Evolutionary conservation across 441 rosid genomes (phyloP).

Genomic region (Manihot esculenta): DNA sequence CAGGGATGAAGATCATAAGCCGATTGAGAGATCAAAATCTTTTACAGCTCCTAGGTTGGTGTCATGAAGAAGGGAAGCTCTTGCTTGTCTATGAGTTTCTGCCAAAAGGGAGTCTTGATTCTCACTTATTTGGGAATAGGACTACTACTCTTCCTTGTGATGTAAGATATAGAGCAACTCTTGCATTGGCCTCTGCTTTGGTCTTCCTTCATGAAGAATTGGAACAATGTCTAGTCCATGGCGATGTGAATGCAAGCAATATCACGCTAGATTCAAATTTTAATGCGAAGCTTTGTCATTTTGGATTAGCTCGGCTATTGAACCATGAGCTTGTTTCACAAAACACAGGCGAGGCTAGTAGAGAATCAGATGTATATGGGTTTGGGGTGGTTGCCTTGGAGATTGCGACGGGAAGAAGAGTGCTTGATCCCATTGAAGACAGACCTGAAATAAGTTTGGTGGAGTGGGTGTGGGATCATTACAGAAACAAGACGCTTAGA

Average conservation of each 20-base stretch:
- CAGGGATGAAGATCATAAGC: background rate
- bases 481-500: slow-evolving; percentile 26
- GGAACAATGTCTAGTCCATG: background rate
- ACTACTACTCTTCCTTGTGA: background rate
- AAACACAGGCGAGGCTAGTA: too few species aligned
- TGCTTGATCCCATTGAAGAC: slow-evolving; percentile 17
- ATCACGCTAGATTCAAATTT: slow-evolving; percentile 37
- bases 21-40: background rate
- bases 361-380: background rate
- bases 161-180: background rate
- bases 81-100: background rate
- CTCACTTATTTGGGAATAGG: background rate
- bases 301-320: background rate
- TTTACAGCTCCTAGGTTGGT: background rate
- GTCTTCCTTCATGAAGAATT: slow-evolving; percentile 3
- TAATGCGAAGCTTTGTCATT: background rate
- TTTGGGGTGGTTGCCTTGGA: background rate
- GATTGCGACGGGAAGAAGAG: slow-evolving; percentile 35
- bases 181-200: slow-evolving; percentile 8
- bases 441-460: slow-evolving; percentile 35
- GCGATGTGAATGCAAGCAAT: slow-evolving; percentile 19
- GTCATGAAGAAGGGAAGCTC: background rate
- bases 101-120: background rate
- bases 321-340: slow-evolving; percentile 41
- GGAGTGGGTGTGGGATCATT: slow-evolving; percentile 46